Conservation (phyloP, 202 grass and related monocot genomes). For the Miscanthus sacchariflorus region DNA sequence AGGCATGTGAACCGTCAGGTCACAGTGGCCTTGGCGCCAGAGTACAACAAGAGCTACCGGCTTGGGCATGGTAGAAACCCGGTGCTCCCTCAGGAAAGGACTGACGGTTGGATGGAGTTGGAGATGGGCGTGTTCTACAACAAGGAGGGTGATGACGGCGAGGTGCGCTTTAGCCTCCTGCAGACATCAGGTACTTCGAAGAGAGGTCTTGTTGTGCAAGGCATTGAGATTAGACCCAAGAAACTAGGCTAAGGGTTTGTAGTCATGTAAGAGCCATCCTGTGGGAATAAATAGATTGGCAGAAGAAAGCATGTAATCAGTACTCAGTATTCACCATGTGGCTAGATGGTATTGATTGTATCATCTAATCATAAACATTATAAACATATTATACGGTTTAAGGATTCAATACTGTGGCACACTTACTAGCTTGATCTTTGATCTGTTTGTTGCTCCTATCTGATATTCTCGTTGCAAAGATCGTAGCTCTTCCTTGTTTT, state of each 20-base stretch:
- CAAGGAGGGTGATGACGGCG: slow-evolving; percentile 40
- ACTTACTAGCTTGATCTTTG: no score
- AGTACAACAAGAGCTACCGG: not conserved
- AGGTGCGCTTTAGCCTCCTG: slow-evolving; percentile 57
- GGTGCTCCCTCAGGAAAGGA: slow-evolving; percentile 1
- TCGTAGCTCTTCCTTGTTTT: no score
- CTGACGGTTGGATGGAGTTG: slow-evolving; percentile 78
- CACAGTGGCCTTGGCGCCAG: not conserved
- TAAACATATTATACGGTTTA: no score
- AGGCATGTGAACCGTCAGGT: no score
- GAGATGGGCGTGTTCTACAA: slow-evolving; percentile 65
- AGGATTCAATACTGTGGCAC: no score
- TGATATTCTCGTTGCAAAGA: no score
- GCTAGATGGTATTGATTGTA: not conserved
- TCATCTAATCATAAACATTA: not conserved
- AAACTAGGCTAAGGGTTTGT: not conserved
- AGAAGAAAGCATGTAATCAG: not conserved
- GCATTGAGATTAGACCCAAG: slow-evolving; percentile 57
- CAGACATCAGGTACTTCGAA: slow-evolving; percentile 11
- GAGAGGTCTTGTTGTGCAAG: slow-evolving; percentile 39
- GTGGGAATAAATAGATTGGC: not conserved
- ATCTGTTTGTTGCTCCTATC: no score
- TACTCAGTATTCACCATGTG: not conserved
- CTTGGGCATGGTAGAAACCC: not conserved
- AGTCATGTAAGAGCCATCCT: not conserved